Evolutionary conservation across 2,329 filamentous ascomycete genomes (phyloP).

Genomic region (Myriosclerotinia scirpicola): DNA sequence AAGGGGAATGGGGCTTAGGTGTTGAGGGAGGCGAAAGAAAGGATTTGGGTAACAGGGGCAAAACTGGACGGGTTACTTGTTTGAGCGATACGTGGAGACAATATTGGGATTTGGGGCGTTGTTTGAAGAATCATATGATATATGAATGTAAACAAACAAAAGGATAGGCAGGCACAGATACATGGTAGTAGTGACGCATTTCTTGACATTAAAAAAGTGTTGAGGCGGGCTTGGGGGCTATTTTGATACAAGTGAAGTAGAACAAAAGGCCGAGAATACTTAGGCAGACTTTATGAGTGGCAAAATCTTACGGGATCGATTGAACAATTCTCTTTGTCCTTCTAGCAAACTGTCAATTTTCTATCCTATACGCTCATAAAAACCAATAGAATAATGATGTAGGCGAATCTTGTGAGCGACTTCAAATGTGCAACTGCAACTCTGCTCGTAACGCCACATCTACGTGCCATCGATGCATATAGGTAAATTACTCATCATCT

Average conservation of each 20-base stretch:
- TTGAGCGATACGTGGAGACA: neutral
- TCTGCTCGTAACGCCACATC: neutral
- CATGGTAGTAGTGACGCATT: neutral
- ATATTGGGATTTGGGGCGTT: neutral
- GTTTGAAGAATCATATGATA: neutral
- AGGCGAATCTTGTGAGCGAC: neutral
- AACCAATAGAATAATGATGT: neutral
- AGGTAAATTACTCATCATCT: neutral
- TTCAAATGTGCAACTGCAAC: neutral
- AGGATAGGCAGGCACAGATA: neutral
- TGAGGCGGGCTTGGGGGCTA: neutral
- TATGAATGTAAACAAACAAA: neutral
- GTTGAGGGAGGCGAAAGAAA: neutral
- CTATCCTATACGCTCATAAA: no score
- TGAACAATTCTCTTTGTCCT: neutral
- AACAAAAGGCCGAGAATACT: neutral
- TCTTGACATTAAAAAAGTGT: neutral
- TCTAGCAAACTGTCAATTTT: neutral
- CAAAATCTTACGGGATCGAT: neutral
- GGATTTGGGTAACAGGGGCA: neutral
- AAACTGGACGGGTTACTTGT: neutral
- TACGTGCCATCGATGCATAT: neutral
- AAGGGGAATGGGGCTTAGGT: neutral
- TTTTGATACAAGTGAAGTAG: slow-evolving; percentile 1
- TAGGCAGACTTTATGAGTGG: neutral